Evolutionary conservation across 2,329 filamentous ascomycete genomes (phyloP).

Genomic region (Ceratocystis albifundus): DNA sequence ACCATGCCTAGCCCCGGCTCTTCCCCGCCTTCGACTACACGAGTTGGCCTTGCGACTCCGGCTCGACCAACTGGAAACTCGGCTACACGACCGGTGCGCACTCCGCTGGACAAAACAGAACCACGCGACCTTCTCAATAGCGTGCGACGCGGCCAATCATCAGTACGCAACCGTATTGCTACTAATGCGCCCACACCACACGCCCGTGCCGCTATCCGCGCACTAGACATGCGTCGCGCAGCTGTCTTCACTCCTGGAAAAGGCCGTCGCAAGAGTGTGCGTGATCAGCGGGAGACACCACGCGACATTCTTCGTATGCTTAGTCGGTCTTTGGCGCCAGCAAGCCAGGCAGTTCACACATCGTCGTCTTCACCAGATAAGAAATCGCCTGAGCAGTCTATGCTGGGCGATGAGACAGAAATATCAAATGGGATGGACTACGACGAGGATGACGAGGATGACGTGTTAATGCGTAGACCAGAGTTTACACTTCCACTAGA

Average conservation of each 20-base stretch:
- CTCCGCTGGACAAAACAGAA: slow-evolving; percentile 33
- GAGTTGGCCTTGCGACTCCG: slow-evolving; percentile 22
- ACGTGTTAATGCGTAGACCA: slow-evolving; percentile 40
- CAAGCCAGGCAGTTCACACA: slow-evolving; percentile 35
- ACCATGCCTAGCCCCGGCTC: slow-evolving; percentile 16
- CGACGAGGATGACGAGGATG: slow-evolving; percentile 39
- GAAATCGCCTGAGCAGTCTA: slow-evolving; percentile 24
- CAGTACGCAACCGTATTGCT: slow-evolving; percentile 7
- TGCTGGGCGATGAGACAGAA: slow-evolving; percentile 25
- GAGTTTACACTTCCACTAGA: slow-evolving; percentile 45
- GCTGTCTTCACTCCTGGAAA: slow-evolving; percentile 50
- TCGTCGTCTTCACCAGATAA: slow-evolving; percentile 36
- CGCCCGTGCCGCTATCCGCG: slow-evolving; percentile 47
- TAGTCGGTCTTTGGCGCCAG: slow-evolving; percentile 42
- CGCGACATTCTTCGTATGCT: slow-evolving; percentile 44
- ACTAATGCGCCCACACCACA: slow-evolving; percentile 45
- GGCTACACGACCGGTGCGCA: slow-evolving; percentile 30
- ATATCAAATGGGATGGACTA: slow-evolving; percentile 24
- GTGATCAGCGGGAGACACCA: slow-evolving; percentile 46
- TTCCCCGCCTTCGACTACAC: slow-evolving; percentile 16
- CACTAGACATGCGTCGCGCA: slow-evolving; percentile 47
- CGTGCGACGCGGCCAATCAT: slow-evolving; percentile 34
- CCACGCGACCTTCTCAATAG: slow-evolving; percentile 33
- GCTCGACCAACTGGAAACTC: slow-evolving; percentile 27
- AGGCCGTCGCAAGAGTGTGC: slow-evolving; percentile 45